Conservation (phyloP, 2,329 filamentous ascomycete species). For the Ophiosphaerella herpotricha region DNA sequence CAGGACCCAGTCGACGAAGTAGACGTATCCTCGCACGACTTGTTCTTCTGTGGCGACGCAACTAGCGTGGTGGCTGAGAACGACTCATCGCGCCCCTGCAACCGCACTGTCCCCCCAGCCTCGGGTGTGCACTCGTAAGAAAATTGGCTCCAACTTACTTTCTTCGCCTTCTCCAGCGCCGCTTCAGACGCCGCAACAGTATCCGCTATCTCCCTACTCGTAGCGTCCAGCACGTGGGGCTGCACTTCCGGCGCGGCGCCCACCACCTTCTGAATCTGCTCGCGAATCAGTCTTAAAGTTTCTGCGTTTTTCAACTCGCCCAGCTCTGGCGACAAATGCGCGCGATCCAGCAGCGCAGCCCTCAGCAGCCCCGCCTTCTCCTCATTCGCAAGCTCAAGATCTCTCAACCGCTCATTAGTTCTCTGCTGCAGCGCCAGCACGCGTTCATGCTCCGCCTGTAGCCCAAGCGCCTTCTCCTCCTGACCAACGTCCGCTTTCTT, state of each 20-base stretch:
- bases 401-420: slow-evolving; percentile 40
- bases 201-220: slow-evolving; percentile 41
- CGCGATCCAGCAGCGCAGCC: slow-evolving; percentile 38
- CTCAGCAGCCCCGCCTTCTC: slow-evolving; percentile 42
- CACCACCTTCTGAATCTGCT: slow-evolving; percentile 39
- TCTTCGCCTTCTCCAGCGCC: slow-evolving; percentile 43
- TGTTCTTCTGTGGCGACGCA: slow-evolving; percentile 17
- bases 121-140: slow-evolving; percentile 10
- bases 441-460: slow-evolving; percentile 43
- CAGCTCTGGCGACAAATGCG: slow-evolving; percentile 39
- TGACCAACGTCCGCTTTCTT: slow-evolving; percentile 41
- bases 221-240: slow-evolving; percentile 35
- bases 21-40: slow-evolving; percentile 26
- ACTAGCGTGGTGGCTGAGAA: slow-evolving; percentile 30
- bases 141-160: slow-evolving; percentile 42
- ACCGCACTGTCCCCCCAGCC: slow-evolving; percentile 13
- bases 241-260: slow-evolving; percentile 39
- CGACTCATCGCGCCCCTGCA: slow-evolving; percentile 22
- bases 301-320: slow-evolving; percentile 39
- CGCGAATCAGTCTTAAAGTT: slow-evolving; percentile 37
- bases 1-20: slow-evolving; percentile 28
- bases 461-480: slow-evolving; percentile 31
- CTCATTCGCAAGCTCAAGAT: slow-evolving; percentile 42
- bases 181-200: slow-evolving; percentile 40
- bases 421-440: slow-evolving; percentile 41